Evolutionary conservation across 352 stramenopile species (phyloP).

Genomic region (Globisporangium nodosum): DNA sequence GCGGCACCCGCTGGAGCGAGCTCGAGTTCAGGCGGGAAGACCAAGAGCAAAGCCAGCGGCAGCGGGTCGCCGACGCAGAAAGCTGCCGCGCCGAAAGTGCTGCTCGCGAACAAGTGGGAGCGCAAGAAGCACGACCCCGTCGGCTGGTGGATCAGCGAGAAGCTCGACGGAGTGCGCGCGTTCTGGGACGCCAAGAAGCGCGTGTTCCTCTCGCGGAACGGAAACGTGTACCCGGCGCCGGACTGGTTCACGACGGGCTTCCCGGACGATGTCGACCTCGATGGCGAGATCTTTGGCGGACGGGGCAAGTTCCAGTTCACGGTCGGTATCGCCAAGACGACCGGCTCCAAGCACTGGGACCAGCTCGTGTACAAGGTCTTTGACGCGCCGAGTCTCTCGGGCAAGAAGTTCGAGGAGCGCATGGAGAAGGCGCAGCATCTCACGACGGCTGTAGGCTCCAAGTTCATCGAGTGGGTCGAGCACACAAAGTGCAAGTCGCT

Average conservation of each 20-base stretch:
- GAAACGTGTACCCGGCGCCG: slow-evolving; percentile 59
- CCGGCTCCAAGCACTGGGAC: slow-evolving; percentile 45
- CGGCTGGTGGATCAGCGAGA: slow-evolving; percentile 73
- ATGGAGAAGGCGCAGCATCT: slow-evolving; percentile 29
- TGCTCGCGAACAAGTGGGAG: slow-evolving; percentile 69
- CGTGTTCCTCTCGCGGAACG: slow-evolving; percentile 51
- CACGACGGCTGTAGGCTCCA: slow-evolving; percentile 20
- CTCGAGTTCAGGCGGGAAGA: slow-evolving; percentile 1
- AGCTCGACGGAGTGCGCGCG: slow-evolving; percentile 66
- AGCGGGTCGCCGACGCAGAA: slow-evolving; percentile 19
- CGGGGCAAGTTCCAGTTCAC: slow-evolving; percentile 58
- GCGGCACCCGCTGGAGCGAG: slow-evolving; percentile 10
- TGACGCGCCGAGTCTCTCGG: slow-evolving; percentile 40
- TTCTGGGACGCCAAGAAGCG: slow-evolving; percentile 51
- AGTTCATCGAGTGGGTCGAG: slow-evolving; percentile 55
- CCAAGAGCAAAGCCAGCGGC: slow-evolving; percentile 5
- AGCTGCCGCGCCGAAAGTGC: slow-evolving; percentile 32
- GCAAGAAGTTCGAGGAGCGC: slow-evolving; percentile 53
- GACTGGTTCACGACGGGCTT: slow-evolving; percentile 53
- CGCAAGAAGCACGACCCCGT: slow-evolving; percentile 48
- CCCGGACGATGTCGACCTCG: slow-evolving; percentile 52
- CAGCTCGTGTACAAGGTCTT: slow-evolving; percentile 70
- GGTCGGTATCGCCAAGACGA: slow-evolving; percentile 57
- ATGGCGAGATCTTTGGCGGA: slow-evolving; percentile 68
- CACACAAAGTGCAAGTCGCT: slow-evolving; percentile 51